Evolutionary conservation across 2,329 filamentous ascomycete species (phyloP).

Genomic region (Ilyonectria destructans): DNA sequence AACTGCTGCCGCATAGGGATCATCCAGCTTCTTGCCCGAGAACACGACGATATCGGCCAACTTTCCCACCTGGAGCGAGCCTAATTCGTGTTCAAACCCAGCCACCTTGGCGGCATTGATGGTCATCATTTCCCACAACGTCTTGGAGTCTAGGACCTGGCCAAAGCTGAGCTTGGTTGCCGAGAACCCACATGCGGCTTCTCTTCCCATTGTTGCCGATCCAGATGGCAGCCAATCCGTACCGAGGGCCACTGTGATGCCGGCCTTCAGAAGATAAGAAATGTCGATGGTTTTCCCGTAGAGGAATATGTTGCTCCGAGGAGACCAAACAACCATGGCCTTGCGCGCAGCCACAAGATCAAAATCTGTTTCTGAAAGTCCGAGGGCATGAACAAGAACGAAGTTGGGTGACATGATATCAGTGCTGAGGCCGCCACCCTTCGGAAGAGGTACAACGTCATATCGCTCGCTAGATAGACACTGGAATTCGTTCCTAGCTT

Average conservation of each 20-base stretch:
- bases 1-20: conserved; percentile 18
- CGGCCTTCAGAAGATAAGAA: conserved; percentile 16
- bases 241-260: conserved; percentile 26
- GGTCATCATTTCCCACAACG: conserved; percentile 30
- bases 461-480: conserved; percentile 14
- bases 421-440: conserved; percentile 20
- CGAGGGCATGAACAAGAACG: conserved; percentile 20
- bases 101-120: conserved; percentile 24
- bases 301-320: conserved; percentile 27
- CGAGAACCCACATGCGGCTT: conserved; percentile 12
- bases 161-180: conserved; percentile 8
- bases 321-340: conserved; percentile 27
- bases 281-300: conserved; percentile 27
- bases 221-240: conserved; percentile 30
- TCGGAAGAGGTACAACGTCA: conserved; percentile 4
- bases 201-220: conserved; percentile 26
- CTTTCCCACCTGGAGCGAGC: conserved; percentile 19
- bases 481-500: conserved; percentile 21
- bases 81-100: conserved; percentile 13
- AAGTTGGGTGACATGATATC: conserved; percentile 22
- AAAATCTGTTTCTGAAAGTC: conserved; percentile 15
- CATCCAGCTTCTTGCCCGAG: background rate
- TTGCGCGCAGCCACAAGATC: conserved; percentile 23
- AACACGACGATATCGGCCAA: conserved; percentile 24
- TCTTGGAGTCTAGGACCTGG: conserved; percentile 3